Evolutionary conservation across 805 yeast species (phyloP), one percentile per base, ranked within the genome.

Genomic region (Candida pini): DNA sequence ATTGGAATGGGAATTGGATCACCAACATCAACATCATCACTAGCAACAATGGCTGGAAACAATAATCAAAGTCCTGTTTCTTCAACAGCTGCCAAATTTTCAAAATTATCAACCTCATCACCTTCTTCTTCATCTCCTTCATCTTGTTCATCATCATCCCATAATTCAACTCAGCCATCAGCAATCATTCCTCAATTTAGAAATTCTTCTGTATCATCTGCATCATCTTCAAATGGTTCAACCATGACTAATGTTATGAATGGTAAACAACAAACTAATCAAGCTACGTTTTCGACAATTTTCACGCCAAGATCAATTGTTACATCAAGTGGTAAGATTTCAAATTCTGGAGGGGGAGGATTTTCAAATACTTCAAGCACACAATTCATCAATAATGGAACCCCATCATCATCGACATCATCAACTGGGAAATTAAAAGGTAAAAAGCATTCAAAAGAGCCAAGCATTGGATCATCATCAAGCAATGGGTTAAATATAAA

Each of bases 31-130:
- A 20, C 21, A 27, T 14, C 26, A 21, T 9, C 20, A 20, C 4
- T 13, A 15, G 18, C 27, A 18, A 12, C 33, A 34, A 8, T 14
- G n/a, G 15, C 33, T 24, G 10, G 30, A 29, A 21, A 31, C 18
- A 16, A 16, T 12, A 4, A 36, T 19, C 38, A 36, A 28, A 44
- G 48, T 26, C 54, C 54, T 6, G 35, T 50, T 22, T 41, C 51
- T 5, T 25, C 51, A 7, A 43, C 53, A 8, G 47, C 42, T 6
- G 30, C 49, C 5, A 42, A 39, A 27, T 49, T 49, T 18, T 40
- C 47, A 9, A 40, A 39, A 26, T 39, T 43, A 23, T 32, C 49
- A 8, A 46, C 52, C 3, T 36, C 39, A 8, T 26, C 40, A n/a
- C 33, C 40, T 16, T 28, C 38, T n/a, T 17, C 32, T 10, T 27